Evolutionary conservation across 192 early-diverging fungal species (phyloP).

Genomic region (Rhizoclosmatium globosum): DNA sequence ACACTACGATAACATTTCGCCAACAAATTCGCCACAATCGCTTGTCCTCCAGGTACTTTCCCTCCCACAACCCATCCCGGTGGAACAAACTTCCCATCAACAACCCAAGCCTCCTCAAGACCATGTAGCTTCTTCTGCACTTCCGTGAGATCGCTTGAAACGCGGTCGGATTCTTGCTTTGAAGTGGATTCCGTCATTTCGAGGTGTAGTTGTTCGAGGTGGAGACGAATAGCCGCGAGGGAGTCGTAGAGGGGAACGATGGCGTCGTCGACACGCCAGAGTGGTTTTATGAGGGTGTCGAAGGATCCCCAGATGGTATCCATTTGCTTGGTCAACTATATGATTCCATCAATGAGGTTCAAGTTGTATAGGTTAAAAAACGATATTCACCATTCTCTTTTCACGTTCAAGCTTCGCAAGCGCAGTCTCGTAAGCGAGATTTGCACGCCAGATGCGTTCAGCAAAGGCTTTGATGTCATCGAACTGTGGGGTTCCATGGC

Average conservation of each 20-base stretch:
- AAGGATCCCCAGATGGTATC: constrained; percentile 44
- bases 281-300: constrained; percentile 43
- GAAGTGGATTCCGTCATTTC: constrained; percentile 6
- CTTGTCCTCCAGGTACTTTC: constrained; percentile 38
- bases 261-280: constrained; percentile 48
- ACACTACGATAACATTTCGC: constrained; percentile 37
- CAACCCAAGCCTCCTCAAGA: constrained; percentile 31
- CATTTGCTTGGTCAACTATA: constrained; percentile 40
- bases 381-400: constrained; percentile 16
- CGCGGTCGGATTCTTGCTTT: background rate
- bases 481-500: constrained; percentile 35
- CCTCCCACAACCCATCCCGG: constrained; percentile 19
- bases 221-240: constrained; percentile 34
- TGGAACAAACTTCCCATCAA: constrained; percentile 46
- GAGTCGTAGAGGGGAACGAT: constrained; percentile 46
- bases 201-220: constrained; percentile 35
- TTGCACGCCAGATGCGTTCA: constrained; percentile 40
- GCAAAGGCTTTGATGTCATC: constrained; percentile 37
- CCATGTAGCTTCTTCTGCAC: constrained; percentile 36
- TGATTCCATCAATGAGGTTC: too few relatives aligned
- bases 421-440: constrained; percentile 20
- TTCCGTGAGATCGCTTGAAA: background rate
- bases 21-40: constrained; percentile 38
- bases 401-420: constrained; percentile 57
- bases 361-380: too few relatives aligned